These are phyloP conservation scores for Sclerotinia sclerotiorum DNA, from an alignment of 2,329 filamentous ascomycete genomes.

Conservation along the genomic window DNA sequence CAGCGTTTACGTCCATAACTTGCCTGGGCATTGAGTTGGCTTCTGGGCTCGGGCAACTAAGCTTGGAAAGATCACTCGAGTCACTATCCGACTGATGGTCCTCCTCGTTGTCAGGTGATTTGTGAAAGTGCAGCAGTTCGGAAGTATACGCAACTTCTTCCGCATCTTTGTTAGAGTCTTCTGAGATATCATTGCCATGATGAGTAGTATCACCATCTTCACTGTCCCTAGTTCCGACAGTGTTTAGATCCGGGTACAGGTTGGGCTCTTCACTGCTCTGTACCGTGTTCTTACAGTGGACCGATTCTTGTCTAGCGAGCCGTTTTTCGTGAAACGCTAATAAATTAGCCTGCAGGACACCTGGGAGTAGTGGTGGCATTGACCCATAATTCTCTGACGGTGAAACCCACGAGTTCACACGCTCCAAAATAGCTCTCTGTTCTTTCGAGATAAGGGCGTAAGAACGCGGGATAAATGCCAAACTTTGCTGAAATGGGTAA, in stretches of 20 bases:
- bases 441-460: constrained; percentile 49
- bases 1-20: background rate
- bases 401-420: constrained; percentile 44
- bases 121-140: background rate
- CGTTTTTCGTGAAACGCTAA: constrained; percentile 24
- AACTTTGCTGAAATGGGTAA: constrained; percentile 32
- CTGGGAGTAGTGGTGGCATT: constrained; percentile 43
- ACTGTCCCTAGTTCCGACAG: background rate
- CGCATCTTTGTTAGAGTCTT: background rate
- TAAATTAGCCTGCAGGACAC: constrained; percentile 34
- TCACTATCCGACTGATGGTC: background rate
- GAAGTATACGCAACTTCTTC: background rate
- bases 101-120: background rate
- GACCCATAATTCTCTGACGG: constrained; percentile 29
- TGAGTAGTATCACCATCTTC: background rate
- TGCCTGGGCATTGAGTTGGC: constrained; percentile 1
- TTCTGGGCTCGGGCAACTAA: background rate
- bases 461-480: constrained; percentile 42
- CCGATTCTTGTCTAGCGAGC: background rate
- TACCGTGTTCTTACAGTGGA: background rate
- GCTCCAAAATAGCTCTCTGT: constrained; percentile 51
- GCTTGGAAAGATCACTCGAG: background rate
- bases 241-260: background rate
- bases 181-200: background rate
- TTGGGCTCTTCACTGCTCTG: background rate